Evolutionary conservation across 768 basidiomycete species (phyloP).

Genomic region (Pleurotus giganteus): DNA sequence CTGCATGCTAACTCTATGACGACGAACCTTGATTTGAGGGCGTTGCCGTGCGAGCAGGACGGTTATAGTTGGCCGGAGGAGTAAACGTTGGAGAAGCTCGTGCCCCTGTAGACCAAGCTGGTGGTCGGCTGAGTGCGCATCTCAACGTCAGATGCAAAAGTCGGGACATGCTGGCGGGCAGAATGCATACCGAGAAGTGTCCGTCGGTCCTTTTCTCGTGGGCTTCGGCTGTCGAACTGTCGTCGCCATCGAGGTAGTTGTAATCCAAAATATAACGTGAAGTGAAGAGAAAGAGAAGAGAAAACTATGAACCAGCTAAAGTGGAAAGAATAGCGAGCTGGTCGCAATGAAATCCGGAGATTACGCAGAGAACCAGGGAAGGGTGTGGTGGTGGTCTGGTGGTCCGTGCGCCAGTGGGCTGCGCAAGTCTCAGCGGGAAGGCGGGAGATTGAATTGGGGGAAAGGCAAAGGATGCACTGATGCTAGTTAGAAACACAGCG

Average conservation of each 20-base stretch:
- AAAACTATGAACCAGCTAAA: conserved; percentile 8
- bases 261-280: conserved; percentile 4
- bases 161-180: neutral
- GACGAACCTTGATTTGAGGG: conserved; percentile 35
- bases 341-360: conserved; percentile 8
- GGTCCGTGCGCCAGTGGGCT: conserved; percentile 7
- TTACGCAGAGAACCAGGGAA: conserved; percentile 1
- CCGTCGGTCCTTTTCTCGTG: conserved; percentile 59
- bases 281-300: conserved; percentile 6
- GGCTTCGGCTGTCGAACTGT: conserved; percentile 64
- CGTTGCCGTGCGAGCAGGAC: conserved; percentile 32
- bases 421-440: conserved; percentile 2
- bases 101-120: conserved; percentile 62
- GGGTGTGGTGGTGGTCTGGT: neutral
- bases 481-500: neutral
- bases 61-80: conserved; percentile 39
- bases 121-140: conserved; percentile 17
- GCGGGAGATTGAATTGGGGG: conserved; percentile 4
- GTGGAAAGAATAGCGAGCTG: conserved; percentile 7
- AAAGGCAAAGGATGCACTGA: neutral
- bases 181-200: conserved; percentile 48
- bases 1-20: conserved; percentile 45
- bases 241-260: conserved; percentile 49
- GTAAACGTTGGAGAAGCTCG: conserved; percentile 74
- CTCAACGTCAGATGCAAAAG: neutral